Conservation (phyloP, 495 filamentous ascomycete species). For the Xylaria grammica region DNA sequence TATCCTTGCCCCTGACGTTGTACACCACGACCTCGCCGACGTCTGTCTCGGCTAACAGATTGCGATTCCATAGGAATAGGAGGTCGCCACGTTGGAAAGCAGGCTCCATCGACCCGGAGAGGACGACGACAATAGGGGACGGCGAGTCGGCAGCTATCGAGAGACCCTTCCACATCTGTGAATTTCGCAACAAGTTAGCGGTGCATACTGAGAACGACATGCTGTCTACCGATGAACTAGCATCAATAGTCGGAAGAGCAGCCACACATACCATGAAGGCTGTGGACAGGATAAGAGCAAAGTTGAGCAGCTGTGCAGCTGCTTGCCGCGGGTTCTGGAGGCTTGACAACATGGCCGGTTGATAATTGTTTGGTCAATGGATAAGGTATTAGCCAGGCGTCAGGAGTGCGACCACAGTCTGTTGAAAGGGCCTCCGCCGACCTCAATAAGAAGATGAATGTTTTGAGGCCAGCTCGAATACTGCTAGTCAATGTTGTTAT, state of each 20-base stretch:
- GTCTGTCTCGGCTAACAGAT: constrained; percentile 66
- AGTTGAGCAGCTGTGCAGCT: constrained; percentile 90
- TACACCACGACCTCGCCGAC: constrained; percentile 94
- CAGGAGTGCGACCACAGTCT: neutral
- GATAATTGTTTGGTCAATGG: neutral
- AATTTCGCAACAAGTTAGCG: constrained; percentile 7
- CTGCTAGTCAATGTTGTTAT: constrained; percentile 2
- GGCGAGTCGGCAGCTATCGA: constrained; percentile 85
- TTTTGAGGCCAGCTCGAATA: constrained; percentile 33
- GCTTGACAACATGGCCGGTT: constrained; percentile 68
- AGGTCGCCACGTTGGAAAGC: constrained; percentile 96
- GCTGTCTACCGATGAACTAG: neutral
- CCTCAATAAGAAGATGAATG: constrained; percentile 20
- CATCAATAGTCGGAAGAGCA: neutral
- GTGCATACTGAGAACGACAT: neutral
- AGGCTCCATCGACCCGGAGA: constrained; percentile 95
- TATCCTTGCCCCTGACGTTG: constrained; percentile 88
- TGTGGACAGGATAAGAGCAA: constrained; percentile 90
- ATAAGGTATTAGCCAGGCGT: neutral
- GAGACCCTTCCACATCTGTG: constrained; percentile 87
- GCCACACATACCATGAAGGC: constrained; percentile 76
- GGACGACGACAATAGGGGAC: constrained; percentile 92
- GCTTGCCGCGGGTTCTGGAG: constrained; percentile 81
- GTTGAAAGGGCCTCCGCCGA: constrained; percentile 24
- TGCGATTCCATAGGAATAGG: constrained; percentile 92